Percentiles rank a stretch among this genome's conserved stretches.
These are phyloP conservation scores for Citrullus amarus DNA, from an alignment of 306 rosid genomes.

Conservation along the genomic window DNA sequence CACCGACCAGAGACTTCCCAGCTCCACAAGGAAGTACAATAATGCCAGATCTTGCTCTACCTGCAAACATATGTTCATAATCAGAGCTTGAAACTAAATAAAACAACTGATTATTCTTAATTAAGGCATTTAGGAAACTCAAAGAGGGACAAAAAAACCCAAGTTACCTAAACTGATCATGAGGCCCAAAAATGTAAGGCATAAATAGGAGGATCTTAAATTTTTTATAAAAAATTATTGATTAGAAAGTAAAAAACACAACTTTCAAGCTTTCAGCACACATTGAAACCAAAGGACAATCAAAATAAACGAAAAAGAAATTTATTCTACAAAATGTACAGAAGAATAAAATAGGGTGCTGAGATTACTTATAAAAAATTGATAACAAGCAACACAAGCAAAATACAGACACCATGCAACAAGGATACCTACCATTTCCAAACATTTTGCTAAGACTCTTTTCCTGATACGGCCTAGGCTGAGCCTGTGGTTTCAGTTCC, in stretches of 20 bases:
- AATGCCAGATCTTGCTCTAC: conserved; percentile 97
- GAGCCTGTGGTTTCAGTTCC: conserved; percentile 96
- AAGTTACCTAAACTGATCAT: background rate
- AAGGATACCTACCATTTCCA: conserved; percentile 66
- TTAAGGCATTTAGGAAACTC: background rate
- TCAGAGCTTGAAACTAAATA: conserved; percentile 3
- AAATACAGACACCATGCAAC: background rate
- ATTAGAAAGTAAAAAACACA: background rate
- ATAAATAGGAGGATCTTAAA: background rate
- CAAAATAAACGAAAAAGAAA: background rate
- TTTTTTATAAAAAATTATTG: background rate
- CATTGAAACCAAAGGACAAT: background rate
- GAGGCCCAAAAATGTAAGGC: background rate
- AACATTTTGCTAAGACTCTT: conserved; percentile 98
- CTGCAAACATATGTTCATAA: conserved; percentile 21
- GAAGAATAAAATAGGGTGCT: background rate
- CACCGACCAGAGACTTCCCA: conserved; percentile 95
- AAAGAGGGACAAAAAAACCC: background rate
- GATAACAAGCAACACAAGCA: background rate
- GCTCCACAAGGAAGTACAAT: conserved; percentile 98
- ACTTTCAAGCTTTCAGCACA: background rate
- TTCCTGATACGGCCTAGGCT: conserved; percentile 97
- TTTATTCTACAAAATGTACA: background rate
- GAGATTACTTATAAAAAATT: background rate
- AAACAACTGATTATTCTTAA: background rate